These are phyloP conservation scores for Stagonosporopsis chrysanthemi DNA, from an alignment of 2,329 filamentous ascomycete genomes.

Conservation along the genomic window DNA sequence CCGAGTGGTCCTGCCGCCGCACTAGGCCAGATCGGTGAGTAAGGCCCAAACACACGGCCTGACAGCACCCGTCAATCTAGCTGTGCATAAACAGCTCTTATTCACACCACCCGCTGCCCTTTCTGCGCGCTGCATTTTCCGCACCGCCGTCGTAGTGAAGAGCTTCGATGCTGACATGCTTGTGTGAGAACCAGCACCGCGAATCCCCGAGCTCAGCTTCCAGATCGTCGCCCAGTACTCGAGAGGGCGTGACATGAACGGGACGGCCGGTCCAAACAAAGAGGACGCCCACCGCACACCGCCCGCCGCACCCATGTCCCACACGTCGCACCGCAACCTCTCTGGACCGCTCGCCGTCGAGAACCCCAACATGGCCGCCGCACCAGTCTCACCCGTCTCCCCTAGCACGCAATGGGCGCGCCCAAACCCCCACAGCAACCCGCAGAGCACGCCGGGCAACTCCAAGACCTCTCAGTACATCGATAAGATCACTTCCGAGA, in stretches of 20 bases:
- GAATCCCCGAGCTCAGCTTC: constrained; percentile 33
- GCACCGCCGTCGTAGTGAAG: neutral
- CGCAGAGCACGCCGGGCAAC: constrained; percentile 35
- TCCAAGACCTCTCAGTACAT: constrained; percentile 60
- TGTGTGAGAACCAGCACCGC: constrained; percentile 26
- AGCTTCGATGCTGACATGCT: constrained; percentile 31
- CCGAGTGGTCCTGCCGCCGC: neutral
- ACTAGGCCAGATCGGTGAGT: constrained; percentile 19
- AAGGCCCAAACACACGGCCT: constrained; percentile 30
- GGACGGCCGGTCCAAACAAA: constrained; percentile 23
- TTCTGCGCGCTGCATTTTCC: constrained; percentile 13
- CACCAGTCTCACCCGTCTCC: constrained; percentile 28
- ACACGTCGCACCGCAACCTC: constrained; percentile 40
- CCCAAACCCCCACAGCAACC: constrained; percentile 38
- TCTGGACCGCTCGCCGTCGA: constrained; percentile 46
- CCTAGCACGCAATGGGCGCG: constrained; percentile 33
- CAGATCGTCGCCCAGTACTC: constrained; percentile 20
- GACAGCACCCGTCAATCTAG: constrained; percentile 27
- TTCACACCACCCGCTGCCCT: constrained; percentile 16
- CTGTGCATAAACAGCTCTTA: constrained; percentile 31
- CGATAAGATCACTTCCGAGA: constrained; percentile 81
- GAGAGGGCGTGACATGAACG: constrained; percentile 46
- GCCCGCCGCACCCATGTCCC: constrained; percentile 35
- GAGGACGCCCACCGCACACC: constrained; percentile 28
- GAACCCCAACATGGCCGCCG: constrained; percentile 31